Evolutionary conservation across 2,329 filamentous ascomycete genomes (phyloP), one percentile per base, ranked within the genome.

Genomic region (Phaeosphaeria sp.): DNA sequence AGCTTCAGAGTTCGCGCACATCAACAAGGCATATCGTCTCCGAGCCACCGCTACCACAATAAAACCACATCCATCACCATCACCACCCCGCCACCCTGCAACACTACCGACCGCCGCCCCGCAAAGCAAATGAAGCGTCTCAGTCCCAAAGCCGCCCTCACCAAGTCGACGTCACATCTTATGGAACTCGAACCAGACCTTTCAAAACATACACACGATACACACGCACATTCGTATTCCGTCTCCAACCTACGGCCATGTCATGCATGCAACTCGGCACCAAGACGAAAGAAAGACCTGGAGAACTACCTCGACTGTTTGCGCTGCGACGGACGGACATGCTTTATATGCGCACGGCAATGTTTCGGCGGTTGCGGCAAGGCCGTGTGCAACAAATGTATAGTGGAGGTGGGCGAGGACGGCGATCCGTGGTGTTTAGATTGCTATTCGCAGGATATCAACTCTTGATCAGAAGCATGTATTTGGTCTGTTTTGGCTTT

Each of bases 351-450:
- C 71, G 84, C 90, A 46, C 79, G 89, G 23, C 79, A 86, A 63
- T 91, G 89, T 65, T 78, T 83, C 13, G 84, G 85, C 1, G 66
- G 58, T 17, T 78, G 77, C 41, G 77, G 80, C 9, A 77, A 81
- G 33, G 82, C 85, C 64, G 79, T 90, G 2, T 91, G 89, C 71
- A 90, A 88, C 68, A 81, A 83, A 18, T 91, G 89, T 75, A 90
- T 88, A 70, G 83, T 90, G 2, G 89, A 91, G 71, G 82, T 81
- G 22, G 88, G 88, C 0, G 68, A 78, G 20, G 84, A 90, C 52
- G 89, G 89, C 23, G 87, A 90, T 48, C 83, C 90, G 5, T 84
- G 87, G 57, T 91, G 89, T 67, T 74, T 90, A 48, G 87, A 87
- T 1, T 91, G 89, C 63, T 78, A 72, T 51, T 62, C 66, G 15